Percentiles rank a stretch among this genome's conserved stretches.
Evolutionary conservation across 2,329 filamentous ascomycete species (phyloP).

Genomic region (Exophiala alcalophila): DNA sequence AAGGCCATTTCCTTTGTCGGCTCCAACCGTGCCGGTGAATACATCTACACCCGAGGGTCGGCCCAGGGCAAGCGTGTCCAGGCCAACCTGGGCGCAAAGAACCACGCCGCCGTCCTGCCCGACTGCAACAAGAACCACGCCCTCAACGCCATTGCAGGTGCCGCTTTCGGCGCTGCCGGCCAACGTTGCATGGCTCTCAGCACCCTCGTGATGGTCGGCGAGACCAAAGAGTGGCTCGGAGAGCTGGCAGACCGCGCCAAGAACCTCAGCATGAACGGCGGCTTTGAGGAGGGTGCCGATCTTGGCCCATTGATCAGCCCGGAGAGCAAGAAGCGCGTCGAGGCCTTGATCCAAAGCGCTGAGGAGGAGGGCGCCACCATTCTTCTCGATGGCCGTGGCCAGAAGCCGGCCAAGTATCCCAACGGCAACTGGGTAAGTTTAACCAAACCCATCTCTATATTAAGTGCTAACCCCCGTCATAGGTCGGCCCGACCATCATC

Average conservation of each 20-base stretch:
- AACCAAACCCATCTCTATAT: neutral
- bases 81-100: slow-evolving; percentile 68
- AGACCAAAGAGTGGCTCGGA: slow-evolving; percentile 63
- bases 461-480: slow-evolving; percentile 4
- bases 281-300: slow-evolving; percentile 61
- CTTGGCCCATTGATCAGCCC: slow-evolving; percentile 64
- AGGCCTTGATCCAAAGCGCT: slow-evolving; percentile 59
- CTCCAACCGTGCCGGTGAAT: slow-evolving; percentile 66
- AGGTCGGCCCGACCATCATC: slow-evolving; percentile 64
- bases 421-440: slow-evolving; percentile 62
- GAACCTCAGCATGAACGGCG: slow-evolving; percentile 58
- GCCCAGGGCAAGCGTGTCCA: slow-evolving; percentile 68
- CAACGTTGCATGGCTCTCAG: slow-evolving; percentile 69
- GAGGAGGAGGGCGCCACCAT: slow-evolving; percentile 64
- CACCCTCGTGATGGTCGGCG: slow-evolving; percentile 62
- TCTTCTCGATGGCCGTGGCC: slow-evolving; percentile 59
- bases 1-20: slow-evolving; percentile 69
- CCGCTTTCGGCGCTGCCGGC: slow-evolving; percentile 66
- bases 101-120: slow-evolving; percentile 64
- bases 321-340: slow-evolving; percentile 62
- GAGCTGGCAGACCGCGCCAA: slow-evolving; percentile 63
- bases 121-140: slow-evolving; percentile 69
- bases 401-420: slow-evolving; percentile 61
- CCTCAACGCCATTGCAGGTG: slow-evolving; percentile 63
- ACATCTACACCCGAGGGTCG: slow-evolving; percentile 65